Base-by-base conservation (phyloP, 495 filamentous ascomycete species). In the Penicillium herquei region DNA sequence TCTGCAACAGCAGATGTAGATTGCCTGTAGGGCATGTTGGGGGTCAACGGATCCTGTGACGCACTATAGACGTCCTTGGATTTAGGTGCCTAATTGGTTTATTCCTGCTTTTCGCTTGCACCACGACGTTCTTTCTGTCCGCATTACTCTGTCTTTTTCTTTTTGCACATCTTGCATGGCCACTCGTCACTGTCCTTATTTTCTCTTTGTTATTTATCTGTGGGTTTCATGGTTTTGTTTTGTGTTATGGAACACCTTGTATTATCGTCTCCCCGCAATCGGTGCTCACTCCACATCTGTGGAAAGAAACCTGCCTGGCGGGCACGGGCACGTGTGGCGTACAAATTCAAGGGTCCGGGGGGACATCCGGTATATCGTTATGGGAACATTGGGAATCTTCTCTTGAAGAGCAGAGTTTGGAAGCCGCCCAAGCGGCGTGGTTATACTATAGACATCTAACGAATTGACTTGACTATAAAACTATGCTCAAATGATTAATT, bases 1-100 rank as follows among this genome's bases (percentile, higher is more conserved):
- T 53, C 57, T 79, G 12, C 76, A 77, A 52, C 76, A 79, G 58
- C 76, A 75, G 7, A 73, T 79, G 35, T 79, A 66, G 72, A 59
- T 14, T 40, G 14, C 48, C 31, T 31, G n/a, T 46, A 31, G 35
- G 21, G 42, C 34, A 18, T 51, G 12, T 18, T 17, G 14, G 37
- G 8, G 9, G 8, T 37, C 12, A 37, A 10, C 34, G 34, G 30
- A 39, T 51, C 43, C 40, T 12, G 16, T 32, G 37, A 39, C 37
- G 53, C 49, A 41, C 21, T 11, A 11, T 52, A 41, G 42, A 35
- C 43, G 52, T 49, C 50, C 32, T 49, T 33, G 12, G 21, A 26
- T 41, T 34, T 44, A 35, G 49, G 49, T 56, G 39, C 51, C 45
- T 55, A 52, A 56, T 52, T n/a, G 39, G 17, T 35, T 44, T 42